These are phyloP conservation scores for Phytophthora constricta DNA, from an alignment of 352 stramenopile genomes.

Conservation along the genomic window DNA sequence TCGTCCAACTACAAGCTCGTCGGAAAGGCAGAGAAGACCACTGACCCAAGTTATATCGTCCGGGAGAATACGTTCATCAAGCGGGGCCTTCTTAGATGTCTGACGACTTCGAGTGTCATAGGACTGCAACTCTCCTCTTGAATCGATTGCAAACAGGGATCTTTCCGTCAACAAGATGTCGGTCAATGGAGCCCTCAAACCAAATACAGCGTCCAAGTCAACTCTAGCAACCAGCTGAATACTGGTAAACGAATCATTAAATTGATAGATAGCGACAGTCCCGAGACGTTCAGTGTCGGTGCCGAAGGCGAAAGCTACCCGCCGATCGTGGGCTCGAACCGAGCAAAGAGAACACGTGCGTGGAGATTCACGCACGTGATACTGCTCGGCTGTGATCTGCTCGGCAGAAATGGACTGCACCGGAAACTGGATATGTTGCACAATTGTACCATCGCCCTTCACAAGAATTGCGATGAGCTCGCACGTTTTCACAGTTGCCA, in stretches of 20 bases:
- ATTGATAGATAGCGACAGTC: conserved; percentile 25
- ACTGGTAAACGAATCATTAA: conserved; percentile 29
- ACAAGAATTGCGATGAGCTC: conserved; percentile 20
- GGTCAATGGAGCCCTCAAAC: conserved; percentile 8
- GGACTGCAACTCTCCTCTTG: conserved; percentile 24
- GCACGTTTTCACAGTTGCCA: conserved; percentile 21
- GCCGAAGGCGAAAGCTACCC: conserved; percentile 26
- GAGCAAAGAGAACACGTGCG: conserved; percentile 22
- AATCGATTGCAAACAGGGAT: conserved; percentile 22
- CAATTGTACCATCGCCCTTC: conserved; percentile 14
- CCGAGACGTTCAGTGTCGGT: neutral
- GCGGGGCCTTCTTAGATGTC: conserved; percentile 24
- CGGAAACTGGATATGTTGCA: conserved; percentile 17
- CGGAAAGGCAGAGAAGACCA: conserved; percentile 22
- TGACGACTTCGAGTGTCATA: conserved; percentile 30
- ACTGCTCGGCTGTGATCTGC: too few species aligned
- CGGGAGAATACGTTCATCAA: neutral
- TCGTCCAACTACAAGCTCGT: conserved; percentile 29
- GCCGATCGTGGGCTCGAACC: conserved; percentile 22
- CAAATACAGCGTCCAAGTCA: conserved; percentile 21
- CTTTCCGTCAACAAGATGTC: conserved; percentile 33
- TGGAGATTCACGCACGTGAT: conserved; percentile 18
- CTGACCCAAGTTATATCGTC: conserved; percentile 22
- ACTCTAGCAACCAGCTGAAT: conserved; percentile 9
- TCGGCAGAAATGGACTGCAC: too few species aligned